Base-by-base conservation (phyloP, 1,139 yeast species). In the Geotrichum carabidarum region DNA sequence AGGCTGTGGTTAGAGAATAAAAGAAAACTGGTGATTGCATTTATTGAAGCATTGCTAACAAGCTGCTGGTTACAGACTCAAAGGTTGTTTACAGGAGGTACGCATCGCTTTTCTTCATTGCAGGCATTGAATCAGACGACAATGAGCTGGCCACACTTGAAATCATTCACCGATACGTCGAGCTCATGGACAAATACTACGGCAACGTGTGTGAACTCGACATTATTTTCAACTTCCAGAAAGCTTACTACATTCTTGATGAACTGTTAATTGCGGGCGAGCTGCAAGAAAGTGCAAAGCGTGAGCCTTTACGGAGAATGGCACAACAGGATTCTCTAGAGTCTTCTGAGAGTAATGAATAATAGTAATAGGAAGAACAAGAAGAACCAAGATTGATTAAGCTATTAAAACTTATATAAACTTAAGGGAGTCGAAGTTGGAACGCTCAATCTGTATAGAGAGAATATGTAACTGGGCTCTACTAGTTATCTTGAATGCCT, bases 161-260 rank as follows among this genome's bases (percentile, higher is more conserved):
- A 65, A 76, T 86, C 34, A 84, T 94, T 53, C 99, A 94, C 68
- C 77, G 98, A 57, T 94, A 84, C 68, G 99, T 94, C 50, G 99
- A 94, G 70, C 90, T 88, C 63, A 89, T 93, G 96, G 99, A 93
- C 74, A 85, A 86, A 65, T 82, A 90, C 63, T 93, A 88, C 67
- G 98, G 97, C n/a, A 93, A 90, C 67, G 99, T 93, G 18, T 87
- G 96, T 71, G 97, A 90, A 67, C 67, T 71, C 34, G 74, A 91
- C 71, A 90, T 93, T 59, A 93, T 93, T 52, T 93, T 93, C 78
- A 95, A 95, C 63, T 93, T 93, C 72, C 87, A 86, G 64, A 86
- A 88, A 68, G 98, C 98, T 0, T 93, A 93, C 68, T 87, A 88
- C 70, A 85, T 93, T 15, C 75, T 94, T 61, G 97, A 93, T 69